These are phyloP conservation scores for Phlebiopsis gigantea DNA, from an alignment of 768 basidiomycete species.

Conservation along the genomic window DNA sequence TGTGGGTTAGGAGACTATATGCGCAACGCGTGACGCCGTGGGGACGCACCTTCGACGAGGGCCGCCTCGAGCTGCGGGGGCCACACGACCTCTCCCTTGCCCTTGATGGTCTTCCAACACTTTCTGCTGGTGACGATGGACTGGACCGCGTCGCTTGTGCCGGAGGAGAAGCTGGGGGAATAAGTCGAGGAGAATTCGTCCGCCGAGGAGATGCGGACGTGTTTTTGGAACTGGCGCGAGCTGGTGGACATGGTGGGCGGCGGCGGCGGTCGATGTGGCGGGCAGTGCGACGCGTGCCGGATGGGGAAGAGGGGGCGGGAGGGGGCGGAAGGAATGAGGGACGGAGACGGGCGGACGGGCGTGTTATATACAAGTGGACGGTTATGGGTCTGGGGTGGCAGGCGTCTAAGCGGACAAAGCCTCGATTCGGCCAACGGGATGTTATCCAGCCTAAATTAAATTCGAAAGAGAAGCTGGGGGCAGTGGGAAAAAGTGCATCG, in stretches of 20 bases:
- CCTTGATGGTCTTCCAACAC: slow-evolving; percentile 71
- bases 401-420: not conserved
- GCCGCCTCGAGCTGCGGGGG: slow-evolving; percentile 77
- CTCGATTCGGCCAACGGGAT: not conserved
- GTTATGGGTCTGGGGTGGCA: not conserved
- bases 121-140: slow-evolving; percentile 28
- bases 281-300: not conserved
- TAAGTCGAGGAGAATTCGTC: slow-evolving; percentile 25
- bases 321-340: not conserved
- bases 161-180: slow-evolving; percentile 15
- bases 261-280: not conserved
- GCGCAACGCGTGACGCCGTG: not conserved
- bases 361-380: slow-evolving; percentile 2
- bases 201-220: slow-evolving; percentile 26
- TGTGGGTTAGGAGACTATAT: not conserved
- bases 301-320: not conserved
- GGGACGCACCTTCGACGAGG: slow-evolving; percentile 58
- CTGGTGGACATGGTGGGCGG: slow-evolving; percentile 10
- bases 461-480: not conserved
- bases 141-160: slow-evolving; percentile 25
- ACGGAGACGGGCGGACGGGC: not conserved
- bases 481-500: not conserved
- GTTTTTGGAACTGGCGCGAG: slow-evolving; percentile 16
- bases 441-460: not conserved
- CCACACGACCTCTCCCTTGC: slow-evolving; percentile 74